Percentiles rank a stretch among this genome's conserved stretches.
Conservation (phyloP, 1,284 basidiomycete species). For the Trichosporon inkin region DNA sequence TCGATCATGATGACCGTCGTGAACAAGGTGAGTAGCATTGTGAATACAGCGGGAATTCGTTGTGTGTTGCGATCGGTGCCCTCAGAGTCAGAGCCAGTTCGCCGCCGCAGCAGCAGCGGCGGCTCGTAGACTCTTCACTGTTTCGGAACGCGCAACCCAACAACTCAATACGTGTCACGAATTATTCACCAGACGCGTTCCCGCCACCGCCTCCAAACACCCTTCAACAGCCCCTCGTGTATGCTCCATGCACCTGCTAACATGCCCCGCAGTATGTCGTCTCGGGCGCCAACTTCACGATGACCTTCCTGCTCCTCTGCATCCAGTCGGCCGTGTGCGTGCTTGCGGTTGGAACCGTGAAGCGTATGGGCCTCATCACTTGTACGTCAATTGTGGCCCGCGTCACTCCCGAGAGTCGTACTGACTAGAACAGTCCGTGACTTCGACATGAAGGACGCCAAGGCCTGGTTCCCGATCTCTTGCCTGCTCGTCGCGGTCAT, state of each 20-base stretch:
- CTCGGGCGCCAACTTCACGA: constrained; percentile 86
- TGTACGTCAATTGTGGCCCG: constrained; percentile 48
- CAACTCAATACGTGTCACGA: background rate
- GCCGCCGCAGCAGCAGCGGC: background rate
- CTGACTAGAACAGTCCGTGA: constrained; percentile 58
- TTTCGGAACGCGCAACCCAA: background rate
- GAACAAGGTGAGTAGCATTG: constrained; percentile 68
- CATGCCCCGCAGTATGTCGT: constrained; percentile 71
- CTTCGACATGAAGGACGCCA: constrained; percentile 80
- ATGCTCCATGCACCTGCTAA: background rate
- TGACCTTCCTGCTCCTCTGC: constrained; percentile 92
- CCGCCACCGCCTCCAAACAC: background rate
- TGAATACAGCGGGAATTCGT: background rate
- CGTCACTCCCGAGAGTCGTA: background rate
- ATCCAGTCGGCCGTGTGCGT: constrained; percentile 89
- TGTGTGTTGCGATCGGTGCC: background rate
- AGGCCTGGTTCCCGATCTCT: constrained; percentile 91
- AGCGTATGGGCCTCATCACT: constrained; percentile 76
- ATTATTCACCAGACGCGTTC: background rate
- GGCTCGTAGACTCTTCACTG: background rate
- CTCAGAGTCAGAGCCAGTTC: background rate
- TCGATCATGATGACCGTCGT: constrained; percentile 97
- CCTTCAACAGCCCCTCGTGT: background rate
- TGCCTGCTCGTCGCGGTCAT: constrained; percentile 89
- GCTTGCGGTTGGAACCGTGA: constrained; percentile 67